Percentiles rank a stretch among this genome's conserved stretches.
These are phyloP conservation scores for Lactuca saligna DNA, from an alignment of 129 eudicot genomes.

Conservation along the genomic window DNA sequence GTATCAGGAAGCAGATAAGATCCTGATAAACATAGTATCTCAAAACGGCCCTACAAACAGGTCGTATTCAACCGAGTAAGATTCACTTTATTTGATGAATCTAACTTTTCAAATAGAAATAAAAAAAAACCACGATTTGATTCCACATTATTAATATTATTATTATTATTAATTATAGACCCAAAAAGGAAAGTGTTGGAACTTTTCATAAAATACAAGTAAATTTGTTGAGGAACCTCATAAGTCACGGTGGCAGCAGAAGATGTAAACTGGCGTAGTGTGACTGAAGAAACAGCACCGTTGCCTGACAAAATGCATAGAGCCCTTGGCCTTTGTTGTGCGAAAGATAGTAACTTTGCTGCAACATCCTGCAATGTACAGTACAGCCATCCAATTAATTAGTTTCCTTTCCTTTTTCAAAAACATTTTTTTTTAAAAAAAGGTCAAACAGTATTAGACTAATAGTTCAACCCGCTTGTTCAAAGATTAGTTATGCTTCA, in stretches of 20 bases:
- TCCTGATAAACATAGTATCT: constrained; percentile 86
- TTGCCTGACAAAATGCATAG: constrained; percentile 73
- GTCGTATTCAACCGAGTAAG: constrained; percentile 2
- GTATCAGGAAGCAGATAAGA: constrained; percentile 76
- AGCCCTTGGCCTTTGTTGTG: constrained; percentile 82
- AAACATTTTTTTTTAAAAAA: background rate
- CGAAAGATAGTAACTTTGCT: constrained; percentile 60
- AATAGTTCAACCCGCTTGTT: background rate
- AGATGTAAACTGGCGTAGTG: constrained; percentile 58
- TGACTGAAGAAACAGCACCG: constrained; percentile 62
- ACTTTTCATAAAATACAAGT: background rate
- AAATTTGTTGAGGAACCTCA: constrained; percentile 51
- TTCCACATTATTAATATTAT: too few relatives aligned
- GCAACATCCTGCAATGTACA: constrained; percentile 59
- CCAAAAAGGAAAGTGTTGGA: background rate
- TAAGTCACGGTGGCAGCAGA: constrained; percentile 60
- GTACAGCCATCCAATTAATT: constrained; percentile 10
- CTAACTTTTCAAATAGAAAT: background rate
- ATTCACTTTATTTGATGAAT: background rate
- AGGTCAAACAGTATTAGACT: background rate
- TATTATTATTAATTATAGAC: background rate
- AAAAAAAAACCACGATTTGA: background rate
- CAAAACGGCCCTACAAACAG: constrained; percentile 70
- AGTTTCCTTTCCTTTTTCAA: background rate
- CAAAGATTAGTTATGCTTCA: background rate